These are phyloP conservation scores for Colletotrichum sp. DNA, from an alignment of 2,329 filamentous ascomycete genomes.

Conservation along the genomic window DNA sequence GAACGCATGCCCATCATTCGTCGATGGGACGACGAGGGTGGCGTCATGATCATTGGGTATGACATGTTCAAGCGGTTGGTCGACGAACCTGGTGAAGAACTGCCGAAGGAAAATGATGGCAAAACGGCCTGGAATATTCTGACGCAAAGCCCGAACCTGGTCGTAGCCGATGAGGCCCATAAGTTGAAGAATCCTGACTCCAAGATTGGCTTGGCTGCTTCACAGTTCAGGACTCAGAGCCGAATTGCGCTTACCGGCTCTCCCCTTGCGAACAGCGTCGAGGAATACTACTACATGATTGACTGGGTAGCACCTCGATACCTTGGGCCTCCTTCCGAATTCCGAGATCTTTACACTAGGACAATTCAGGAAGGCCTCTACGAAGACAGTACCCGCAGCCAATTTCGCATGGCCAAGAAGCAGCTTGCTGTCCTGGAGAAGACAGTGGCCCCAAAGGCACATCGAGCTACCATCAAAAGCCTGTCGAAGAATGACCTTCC, in stretches of 20 bases:
- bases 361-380: slow-evolving; percentile 78
- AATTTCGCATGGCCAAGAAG: slow-evolving; percentile 67
- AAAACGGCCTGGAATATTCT: slow-evolving; percentile 47
- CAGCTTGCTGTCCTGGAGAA: slow-evolving; percentile 73
- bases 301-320: slow-evolving; percentile 85
- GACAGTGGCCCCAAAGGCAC: slow-evolving; percentile 78
- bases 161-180: slow-evolving; percentile 88
- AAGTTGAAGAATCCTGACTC: slow-evolving; percentile 70
- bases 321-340: slow-evolving; percentile 71
- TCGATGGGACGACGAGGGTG: slow-evolving; percentile 69
- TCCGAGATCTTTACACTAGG: slow-evolving; percentile 70
- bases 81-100: slow-evolving; percentile 30
- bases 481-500: slow-evolving; percentile 71
- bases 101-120: slow-evolving; percentile 8
- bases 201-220: slow-evolving; percentile 57
- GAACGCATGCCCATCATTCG: slow-evolving; percentile 52
- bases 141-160: slow-evolving; percentile 68
- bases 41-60: slow-evolving; percentile 81
- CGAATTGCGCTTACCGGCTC: slow-evolving; percentile 88
- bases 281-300: slow-evolving; percentile 87
- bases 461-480: slow-evolving; percentile 71
- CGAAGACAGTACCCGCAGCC: slow-evolving; percentile 59
- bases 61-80: slow-evolving; percentile 61
- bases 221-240: slow-evolving; percentile 67
- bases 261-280: slow-evolving; percentile 82